Base-by-base conservation (phyloP, 2,329 filamentous ascomycete species). In the Hypoxylon sp. region DNA sequence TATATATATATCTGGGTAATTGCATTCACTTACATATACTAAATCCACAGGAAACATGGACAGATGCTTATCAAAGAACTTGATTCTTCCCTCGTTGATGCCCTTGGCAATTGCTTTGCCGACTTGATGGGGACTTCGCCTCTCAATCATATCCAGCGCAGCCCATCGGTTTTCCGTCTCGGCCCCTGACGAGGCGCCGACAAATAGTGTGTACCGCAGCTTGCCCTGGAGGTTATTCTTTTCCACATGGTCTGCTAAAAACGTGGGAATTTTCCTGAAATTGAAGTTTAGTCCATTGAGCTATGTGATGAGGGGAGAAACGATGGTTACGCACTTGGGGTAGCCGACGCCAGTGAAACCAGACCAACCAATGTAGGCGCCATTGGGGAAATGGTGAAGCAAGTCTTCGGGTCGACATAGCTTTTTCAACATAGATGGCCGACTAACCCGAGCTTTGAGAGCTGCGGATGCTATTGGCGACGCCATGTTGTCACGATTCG, bases 81-180 rank as follows among this genome's bases (percentile, higher is more conserved):
- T 90, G 82, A 97, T 97, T 72, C 91, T 86, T 46, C 93, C 93
- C 74, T 91, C 89, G 80, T 97, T 97, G 82, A 97, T 97, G 9
- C 93, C 93, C 83, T 93, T 95, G 67, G 93, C 89, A 72, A 97
- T 97, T 65, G 92, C 87, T 84, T 97, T 97, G 77, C 93, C 93
- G 67, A 97, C 93, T 79, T 97, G 93, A 82, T 97, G 93, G 61
- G 93, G 93, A 73, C 89, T 88, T 62, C 93, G 88, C 63, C 93
- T 86, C 82, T 95, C 91, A 75, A 97, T 97, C 93, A 97, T 97
- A 81, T 97, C 91, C 70, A 95, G 83, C 3, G 83, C 81, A n/a
- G 94, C 93, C 94, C 94, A 97, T 80, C 93, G 86, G 80, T 96
- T 96, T 83, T 97, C 93, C 0, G 93, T 97, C 82, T 96, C 93